Base-by-base conservation (phyloP, 2,329 filamentous ascomycete species). In the Aotearoamyces nothofagi region DNA sequence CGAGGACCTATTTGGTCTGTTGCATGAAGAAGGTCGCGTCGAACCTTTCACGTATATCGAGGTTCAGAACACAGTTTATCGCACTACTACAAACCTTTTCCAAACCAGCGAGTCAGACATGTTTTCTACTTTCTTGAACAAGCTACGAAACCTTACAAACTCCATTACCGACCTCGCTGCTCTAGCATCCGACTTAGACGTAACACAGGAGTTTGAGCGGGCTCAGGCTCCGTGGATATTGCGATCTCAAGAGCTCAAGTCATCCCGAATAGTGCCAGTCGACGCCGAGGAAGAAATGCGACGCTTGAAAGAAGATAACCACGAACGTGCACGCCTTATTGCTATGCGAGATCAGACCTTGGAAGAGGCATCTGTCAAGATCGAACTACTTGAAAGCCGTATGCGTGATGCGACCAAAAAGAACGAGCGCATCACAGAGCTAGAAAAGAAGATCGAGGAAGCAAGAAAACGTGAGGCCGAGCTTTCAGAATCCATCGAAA, bases 301-400 rank as follows among this genome's bases (percentile, higher is more conserved):
- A 5, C 72, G 76, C 12, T 61, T 93, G 33, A 82, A 77, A 43
- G 80, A 86, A 30, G 78, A 87, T 40, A 69, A 90, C 39, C 72
- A 76, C 39, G 81, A 87, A 45, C 74, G 78, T 12, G 77, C 80
- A 3, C 73, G 77, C 31, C 63, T 69, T 3, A 65, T 83, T 33
- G 72, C 77, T 1, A 66, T 76, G 38, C 74, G 77, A 37, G 82
- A 93, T 39, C 80, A 86, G 49, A 75, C 77, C 19, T 69, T 92
- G 29, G 84, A 92, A 51, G 87, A 92, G 33, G 68, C 81, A 14
- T 69, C 77, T n/a, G 78, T 94, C 41, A 86, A 90, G 52, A 92
- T 94, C 41, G 87, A 94, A 53, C 81, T 90, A 22, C 71, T 96
- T 20, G 81, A 92, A 51, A 80, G 81, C 5, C 68, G 82, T 33